Percentiles rank a stretch among this genome's conserved stretches.
Evolutionary conservation across 2,329 filamentous ascomycete genomes (phyloP).

Genomic region (Dryadomyces quercivorus): DNA sequence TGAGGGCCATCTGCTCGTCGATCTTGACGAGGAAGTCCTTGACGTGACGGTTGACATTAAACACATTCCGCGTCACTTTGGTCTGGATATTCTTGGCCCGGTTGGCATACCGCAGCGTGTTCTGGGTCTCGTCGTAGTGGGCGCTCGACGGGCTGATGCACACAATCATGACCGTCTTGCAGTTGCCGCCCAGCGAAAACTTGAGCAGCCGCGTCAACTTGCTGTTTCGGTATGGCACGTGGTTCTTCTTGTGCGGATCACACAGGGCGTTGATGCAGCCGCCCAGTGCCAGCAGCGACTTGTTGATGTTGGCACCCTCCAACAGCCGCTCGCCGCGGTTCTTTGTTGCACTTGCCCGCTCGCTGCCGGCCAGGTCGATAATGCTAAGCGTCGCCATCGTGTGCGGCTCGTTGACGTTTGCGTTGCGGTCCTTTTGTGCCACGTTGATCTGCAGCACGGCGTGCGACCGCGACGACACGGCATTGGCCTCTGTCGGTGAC

Average conservation of each 20-base stretch:
- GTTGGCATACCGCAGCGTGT: constrained; percentile 94
- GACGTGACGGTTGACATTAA: constrained; percentile 97
- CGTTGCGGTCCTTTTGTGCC: constrained; percentile 86
- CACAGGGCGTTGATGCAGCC: constrained; percentile 98
- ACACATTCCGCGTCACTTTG: constrained; percentile 97
- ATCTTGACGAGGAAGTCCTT: constrained; percentile 99
- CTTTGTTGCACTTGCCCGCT: constrained; percentile 91
- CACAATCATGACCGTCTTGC: constrained; percentile 99
- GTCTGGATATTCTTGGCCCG: constrained; percentile 99
- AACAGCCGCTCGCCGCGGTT: constrained; percentile 84
- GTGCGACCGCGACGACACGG: constrained; percentile 92
- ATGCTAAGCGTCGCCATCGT: constrained; percentile 98
- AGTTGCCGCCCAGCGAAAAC: constrained; percentile 94
- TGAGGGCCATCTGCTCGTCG: constrained; percentile 93
- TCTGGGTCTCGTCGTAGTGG: constrained; percentile 97
- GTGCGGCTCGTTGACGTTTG: constrained; percentile 82
- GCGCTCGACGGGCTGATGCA: constrained; percentile 93
- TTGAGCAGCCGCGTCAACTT: constrained; percentile 93
- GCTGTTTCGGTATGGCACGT: constrained; percentile 95
- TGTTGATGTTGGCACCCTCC: constrained; percentile 98
- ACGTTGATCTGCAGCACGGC: constrained; percentile 96
- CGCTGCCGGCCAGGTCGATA: constrained; percentile 92
- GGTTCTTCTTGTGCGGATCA: constrained; percentile 79
- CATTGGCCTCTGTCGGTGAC: constrained; percentile 93
- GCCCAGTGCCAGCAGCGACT: constrained; percentile 84